Base-by-base conservation (phyloP, 139 green algal genomes). In the Tetratostichococcus sp. region DNA sequence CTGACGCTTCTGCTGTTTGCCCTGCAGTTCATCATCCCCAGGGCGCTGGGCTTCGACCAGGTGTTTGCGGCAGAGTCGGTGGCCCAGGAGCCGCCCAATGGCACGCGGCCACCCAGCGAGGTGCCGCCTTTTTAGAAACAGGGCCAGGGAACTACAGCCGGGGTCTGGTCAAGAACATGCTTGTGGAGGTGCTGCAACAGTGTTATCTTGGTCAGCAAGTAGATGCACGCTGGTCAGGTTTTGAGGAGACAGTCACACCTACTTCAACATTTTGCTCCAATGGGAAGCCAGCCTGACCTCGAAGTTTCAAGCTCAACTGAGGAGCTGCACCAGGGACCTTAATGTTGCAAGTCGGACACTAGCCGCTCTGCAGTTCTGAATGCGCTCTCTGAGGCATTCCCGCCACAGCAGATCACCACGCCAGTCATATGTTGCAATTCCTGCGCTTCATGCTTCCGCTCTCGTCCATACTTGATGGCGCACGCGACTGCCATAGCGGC, bases 381-480 rank as follows among this genome's bases (percentile, higher is more conserved):
- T 3, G 73, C 62, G 5, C 72, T 43, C 33, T 77, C 30, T 1
- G 67, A 50, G 0, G 92, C 69, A 70, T 93, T 93, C 57, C 88
- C 87, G 5, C 88, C 88, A 65, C 81, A 87, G 50, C 74, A 83
- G 21, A 93, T 69, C 42, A 89, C 78, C 43, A 86, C 87, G 3
- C 76, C 71, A 14, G 69, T 62, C n/a, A n/a, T 65, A 79, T 83
- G 1, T 85, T 62, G 39, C 19, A 17, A 50, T 50, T 6, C 8
- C 39, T 6, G 39, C 39, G 8, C 39, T 62, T 4, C 2, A 8
- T 26, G 79, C 17, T 35, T 16, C 39, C 88, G 26, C 31, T 69
- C 2, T 1, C 22, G 43, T 0, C 43, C 42, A 19, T 77, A n/a
- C 62, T 85, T 82, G 30, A 76, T 65, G n/a, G 82, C 76, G 11